Evolutionary conservation across 257 asterid species (phyloP), one percentile per base, ranked within the genome.

Genomic region (Hygrophila difformis): DNA sequence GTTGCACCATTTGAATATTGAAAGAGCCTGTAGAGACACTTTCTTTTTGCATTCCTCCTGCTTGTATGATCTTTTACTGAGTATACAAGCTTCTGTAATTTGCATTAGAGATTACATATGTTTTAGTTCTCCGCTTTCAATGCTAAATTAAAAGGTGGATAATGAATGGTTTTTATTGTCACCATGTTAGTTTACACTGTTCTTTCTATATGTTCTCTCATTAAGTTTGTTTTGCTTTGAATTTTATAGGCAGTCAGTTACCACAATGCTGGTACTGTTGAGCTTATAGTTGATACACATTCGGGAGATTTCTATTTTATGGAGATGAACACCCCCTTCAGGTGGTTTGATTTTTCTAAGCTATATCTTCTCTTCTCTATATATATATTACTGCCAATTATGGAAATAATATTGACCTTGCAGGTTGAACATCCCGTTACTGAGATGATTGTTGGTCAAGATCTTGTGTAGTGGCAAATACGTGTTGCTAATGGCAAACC

Each of bases 301-400:
- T 72, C 94, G 17, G 98, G 89, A 56, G 58, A 84, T 37, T 91
- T 91, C 64, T 81, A 82, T 74, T 91, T 91, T 67, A 91, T 91
- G 98, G 98, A 91, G 96, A 91, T 91, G 98, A 91, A 91, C 68
- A 91, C 98, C 68, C 96, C 45, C 96, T 91, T 55, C 98, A 91
- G 96, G 98, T 91, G 54, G 51, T 59, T 68, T 68, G 39, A 34
- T 51, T 13, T 46, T 34, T 45, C 66, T 46, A 49, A 39, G 45
- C n/a, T 52, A 36, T 28, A 23, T 24, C 31, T 50, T 56, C 53
- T 47, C 50, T 55, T 44, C 23, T 12, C 52, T n/a, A n/a, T 49
- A 20, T 59, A 43, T 43, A 40, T 33, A 52, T 26, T 45, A 18
- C 36, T 28, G 53, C n/a, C n/a, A 56, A 43, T 39, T 55, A 54